phyloP scores from a whole-genome alignment of 1,284 basidiomycete genomes.

The Sanghuangporus weigelae region DNA sequence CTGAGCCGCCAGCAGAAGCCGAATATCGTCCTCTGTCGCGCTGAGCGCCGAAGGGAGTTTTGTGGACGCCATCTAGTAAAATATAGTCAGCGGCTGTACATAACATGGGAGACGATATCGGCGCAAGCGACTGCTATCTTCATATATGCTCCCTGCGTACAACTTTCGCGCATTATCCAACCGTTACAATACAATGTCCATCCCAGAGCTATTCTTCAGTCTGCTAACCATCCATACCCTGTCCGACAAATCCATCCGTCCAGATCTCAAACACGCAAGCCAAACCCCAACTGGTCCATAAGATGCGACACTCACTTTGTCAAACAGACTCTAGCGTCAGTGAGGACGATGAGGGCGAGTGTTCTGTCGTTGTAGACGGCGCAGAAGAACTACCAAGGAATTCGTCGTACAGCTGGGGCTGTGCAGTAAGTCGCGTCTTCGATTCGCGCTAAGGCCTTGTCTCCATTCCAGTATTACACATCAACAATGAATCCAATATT shows the following conservation, averaged over 20 bases:
- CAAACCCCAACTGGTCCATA: background rate
- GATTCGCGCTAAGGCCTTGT: background rate
- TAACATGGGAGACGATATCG: background rate
- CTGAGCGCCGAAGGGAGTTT: constrained; percentile 92
- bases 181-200: background rate
- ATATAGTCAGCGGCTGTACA: background rate
- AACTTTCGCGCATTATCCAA: background rate
- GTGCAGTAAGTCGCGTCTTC: background rate
- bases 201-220: background rate
- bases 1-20: constrained; percentile 92
- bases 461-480: background rate
- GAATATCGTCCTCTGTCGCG: constrained; percentile 96
- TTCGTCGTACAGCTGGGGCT: background rate
- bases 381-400: background rate
- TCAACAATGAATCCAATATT: background rate
- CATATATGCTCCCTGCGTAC: no score
- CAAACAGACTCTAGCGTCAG: background rate
- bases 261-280: background rate
- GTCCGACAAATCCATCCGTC: background rate
- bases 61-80: constrained; percentile 47
- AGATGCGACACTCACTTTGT: constrained; percentile 5
- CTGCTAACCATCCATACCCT: background rate
- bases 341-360: constrained; percentile 1
- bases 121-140: no score
- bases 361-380: background rate